Evolutionary conservation across 257 asterid species (phyloP).

Genomic region (Nicotiana otophora): DNA sequence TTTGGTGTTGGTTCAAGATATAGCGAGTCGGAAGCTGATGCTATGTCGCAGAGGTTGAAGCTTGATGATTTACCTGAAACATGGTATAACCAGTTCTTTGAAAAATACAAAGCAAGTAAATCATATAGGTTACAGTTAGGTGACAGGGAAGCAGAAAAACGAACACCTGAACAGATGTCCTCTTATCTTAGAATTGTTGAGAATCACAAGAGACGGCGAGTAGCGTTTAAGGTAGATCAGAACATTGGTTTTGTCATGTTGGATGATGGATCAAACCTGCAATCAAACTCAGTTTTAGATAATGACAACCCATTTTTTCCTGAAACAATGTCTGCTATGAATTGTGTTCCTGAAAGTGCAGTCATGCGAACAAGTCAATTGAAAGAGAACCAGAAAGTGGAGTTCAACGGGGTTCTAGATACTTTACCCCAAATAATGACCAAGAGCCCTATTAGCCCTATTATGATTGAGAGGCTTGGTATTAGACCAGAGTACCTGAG

Average conservation of each 20-base stretch:
- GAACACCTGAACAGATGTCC: slow-evolving; percentile 90
- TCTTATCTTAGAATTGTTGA: slow-evolving; percentile 71
- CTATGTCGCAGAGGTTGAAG: slow-evolving; percentile 53
- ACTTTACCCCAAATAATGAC: slow-evolving; percentile 64
- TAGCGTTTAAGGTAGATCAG: slow-evolving; percentile 46
- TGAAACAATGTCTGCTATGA: slow-evolving; percentile 76
- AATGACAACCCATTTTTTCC: slow-evolving; percentile 67
- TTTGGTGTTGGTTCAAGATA: slow-evolving; percentile 55
- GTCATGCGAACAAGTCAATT: slow-evolving; percentile 34
- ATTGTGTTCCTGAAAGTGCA: slow-evolving; percentile 88
- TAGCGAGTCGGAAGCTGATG: slow-evolving; percentile 56
- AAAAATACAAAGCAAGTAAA: slow-evolving; percentile 59
- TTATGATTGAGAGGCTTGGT: slow-evolving; percentile 97
- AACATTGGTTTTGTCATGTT: slow-evolving; percentile 22
- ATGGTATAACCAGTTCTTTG: slow-evolving; percentile 82
- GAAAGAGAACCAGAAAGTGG: slow-evolving; percentile 47
- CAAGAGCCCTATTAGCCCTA: slow-evolving; percentile 64
- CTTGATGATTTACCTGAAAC: slow-evolving; percentile 77
- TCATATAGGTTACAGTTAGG: slow-evolving; percentile 61
- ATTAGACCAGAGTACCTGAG: slow-evolving; percentile 80
- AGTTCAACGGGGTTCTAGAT: slow-evolving; percentile 84
- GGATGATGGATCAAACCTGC: slow-evolving; percentile 40
- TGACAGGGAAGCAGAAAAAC: slow-evolving; percentile 74
- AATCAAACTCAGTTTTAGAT: slow-evolving; percentile 32
- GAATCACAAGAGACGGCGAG: slow-evolving; percentile 78